Percentiles rank a stretch among this genome's conserved stretches.
Evolutionary conservation across 2,329 filamentous ascomycete genomes (phyloP).

Genomic region (Plenodomus lindquistii): DNA sequence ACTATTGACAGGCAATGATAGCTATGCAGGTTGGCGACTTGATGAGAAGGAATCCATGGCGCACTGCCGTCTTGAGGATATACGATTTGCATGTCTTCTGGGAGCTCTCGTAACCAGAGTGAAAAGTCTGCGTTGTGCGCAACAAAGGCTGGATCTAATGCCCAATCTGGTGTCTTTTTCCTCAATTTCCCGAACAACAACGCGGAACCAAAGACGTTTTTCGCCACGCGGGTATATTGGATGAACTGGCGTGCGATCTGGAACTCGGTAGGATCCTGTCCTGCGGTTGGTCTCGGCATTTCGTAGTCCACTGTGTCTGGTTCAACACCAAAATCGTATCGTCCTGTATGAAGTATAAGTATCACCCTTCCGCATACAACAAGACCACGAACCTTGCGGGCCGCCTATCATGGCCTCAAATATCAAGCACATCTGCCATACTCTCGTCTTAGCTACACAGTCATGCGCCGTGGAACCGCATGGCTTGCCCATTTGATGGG

Average conservation of each 20-base stretch:
- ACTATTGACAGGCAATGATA: slow-evolving; percentile 87
- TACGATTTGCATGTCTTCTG: slow-evolving; percentile 74
- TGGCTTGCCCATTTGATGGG: slow-evolving; percentile 70
- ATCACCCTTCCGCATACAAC: not conserved
- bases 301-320: slow-evolving; percentile 76
- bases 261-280: slow-evolving; percentile 74
- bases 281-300: slow-evolving; percentile 64
- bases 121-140: slow-evolving; percentile 77
- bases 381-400: slow-evolving; percentile 71
- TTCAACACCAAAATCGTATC: slow-evolving; percentile 76
- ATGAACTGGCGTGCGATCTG: slow-evolving; percentile 81
- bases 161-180: slow-evolving; percentile 81
- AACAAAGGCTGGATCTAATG: slow-evolving; percentile 79
- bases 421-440: slow-evolving; percentile 87
- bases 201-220: slow-evolving; percentile 78
- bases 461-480: slow-evolving; percentile 74
- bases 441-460: slow-evolving; percentile 79
- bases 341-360: slow-evolving; percentile 49
- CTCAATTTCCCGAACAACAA: slow-evolving; percentile 73
- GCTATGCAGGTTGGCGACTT: slow-evolving; percentile 84
- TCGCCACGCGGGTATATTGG: slow-evolving; percentile 76
- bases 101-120: slow-evolving; percentile 76
- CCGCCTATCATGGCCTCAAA: slow-evolving; percentile 92
- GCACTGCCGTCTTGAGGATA: slow-evolving; percentile 79
- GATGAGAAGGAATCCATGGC: slow-evolving; percentile 84